phyloP scores from a whole-genome alignment of 208 protist species.

The Strigomonas galati region DNA sequence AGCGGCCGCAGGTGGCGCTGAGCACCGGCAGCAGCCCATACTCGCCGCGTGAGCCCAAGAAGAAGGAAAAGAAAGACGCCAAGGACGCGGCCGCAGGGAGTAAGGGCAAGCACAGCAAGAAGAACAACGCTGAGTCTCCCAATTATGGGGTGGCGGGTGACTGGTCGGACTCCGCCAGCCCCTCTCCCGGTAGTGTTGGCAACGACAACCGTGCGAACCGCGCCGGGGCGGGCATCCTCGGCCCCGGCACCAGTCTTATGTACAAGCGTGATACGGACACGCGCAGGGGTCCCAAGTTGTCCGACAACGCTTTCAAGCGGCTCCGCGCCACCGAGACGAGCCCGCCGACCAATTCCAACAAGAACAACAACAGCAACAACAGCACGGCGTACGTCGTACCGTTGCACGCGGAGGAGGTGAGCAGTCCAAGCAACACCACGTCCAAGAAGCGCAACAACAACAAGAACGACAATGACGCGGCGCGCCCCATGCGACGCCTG shows the following conservation, averaged over 20 bases:
- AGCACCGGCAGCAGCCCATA: constrained; percentile 17
- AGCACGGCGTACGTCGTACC: no score
- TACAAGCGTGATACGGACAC: not conserved
- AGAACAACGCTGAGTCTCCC: constrained; percentile 3
- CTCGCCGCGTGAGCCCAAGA: not conserved
- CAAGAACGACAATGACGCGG: not conserved
- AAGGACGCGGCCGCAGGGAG: not conserved
- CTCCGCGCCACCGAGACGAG: not conserved
- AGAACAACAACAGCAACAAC: no score
- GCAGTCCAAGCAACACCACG: no score
- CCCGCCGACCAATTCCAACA: no score
- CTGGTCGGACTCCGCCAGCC: constrained; percentile 4
- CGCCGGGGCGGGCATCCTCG: not conserved
- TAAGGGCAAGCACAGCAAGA: not conserved
- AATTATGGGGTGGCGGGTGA: constrained; percentile 4
- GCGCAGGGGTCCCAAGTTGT: not conserved
- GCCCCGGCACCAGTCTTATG: not conserved
- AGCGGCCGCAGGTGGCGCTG: not conserved
- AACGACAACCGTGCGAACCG: not conserved
- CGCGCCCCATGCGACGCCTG: no score
- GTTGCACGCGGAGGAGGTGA: not conserved
- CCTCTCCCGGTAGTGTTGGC: constrained; percentile 5
- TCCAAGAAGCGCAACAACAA: no score
- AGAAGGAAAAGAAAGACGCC: not conserved
- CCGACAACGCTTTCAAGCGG: not conserved